A percentile compares a stretch with the other conserved stretches of the same genome.
Conservation (phyloP, 345 rosid species). For the Aquilaria malaccensis region DNA sequence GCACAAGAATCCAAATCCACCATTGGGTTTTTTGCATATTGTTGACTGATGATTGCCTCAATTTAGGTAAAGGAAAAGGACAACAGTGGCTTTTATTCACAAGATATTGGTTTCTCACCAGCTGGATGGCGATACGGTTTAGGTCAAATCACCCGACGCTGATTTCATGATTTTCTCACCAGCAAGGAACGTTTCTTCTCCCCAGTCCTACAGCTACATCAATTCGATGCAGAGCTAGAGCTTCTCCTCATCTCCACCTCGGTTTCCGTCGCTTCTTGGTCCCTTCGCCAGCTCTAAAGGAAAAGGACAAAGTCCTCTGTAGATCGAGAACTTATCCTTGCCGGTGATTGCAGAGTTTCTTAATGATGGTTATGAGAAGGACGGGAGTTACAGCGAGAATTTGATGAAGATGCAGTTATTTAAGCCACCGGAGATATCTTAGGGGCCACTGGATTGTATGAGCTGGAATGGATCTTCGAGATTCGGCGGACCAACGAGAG, state of each 20-base stretch:
- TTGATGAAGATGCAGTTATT: constrained; percentile 22
- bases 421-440: constrained; percentile 14
- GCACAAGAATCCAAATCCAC: no score
- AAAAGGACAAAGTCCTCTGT: constrained; percentile 39
- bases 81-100: no score
- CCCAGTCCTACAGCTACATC: constrained; percentile 19
- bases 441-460: constrained; percentile 28
- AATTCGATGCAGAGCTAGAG: constrained; percentile 37
- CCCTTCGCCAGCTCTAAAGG: constrained; percentile 18
- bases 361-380: constrained; percentile 41
- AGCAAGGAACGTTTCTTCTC: constrained; percentile 32
- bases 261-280: constrained; percentile 27
- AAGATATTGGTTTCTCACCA: no score
- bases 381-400: constrained; percentile 20
- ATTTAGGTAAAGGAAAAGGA: no score
- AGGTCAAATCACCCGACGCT: constrained; percentile 46
- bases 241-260: constrained; percentile 35
- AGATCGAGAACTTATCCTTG: constrained; percentile 37
- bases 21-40: no score
- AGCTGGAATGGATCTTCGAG: constrained; percentile 18
- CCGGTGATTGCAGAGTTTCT: constrained; percentile 44
- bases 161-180: constrained; percentile 70
- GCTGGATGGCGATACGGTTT: constrained; percentile 41
- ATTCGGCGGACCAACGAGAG: constrained; percentile 21
- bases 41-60: no score